phyloP scores from a whole-genome alignment of 345 rosid species.

The Passiflora organensis region DNA sequence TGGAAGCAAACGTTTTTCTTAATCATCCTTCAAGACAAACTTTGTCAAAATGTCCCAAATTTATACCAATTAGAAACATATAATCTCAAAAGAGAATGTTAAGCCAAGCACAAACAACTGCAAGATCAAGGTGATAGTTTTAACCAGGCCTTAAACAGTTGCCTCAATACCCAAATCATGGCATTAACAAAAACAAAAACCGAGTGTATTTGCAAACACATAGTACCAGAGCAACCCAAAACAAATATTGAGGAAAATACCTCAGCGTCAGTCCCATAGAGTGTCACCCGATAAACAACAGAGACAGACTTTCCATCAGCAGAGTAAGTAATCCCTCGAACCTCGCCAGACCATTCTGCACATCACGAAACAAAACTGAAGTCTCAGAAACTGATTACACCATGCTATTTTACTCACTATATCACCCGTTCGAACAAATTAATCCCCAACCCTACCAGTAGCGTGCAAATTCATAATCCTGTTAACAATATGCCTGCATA shows the following conservation, averaged over 20 bases:
- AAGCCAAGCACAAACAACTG: too few relatives aligned
- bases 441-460: slow-evolving; percentile 36
- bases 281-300: slow-evolving; percentile 73
- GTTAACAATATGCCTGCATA: slow-evolving; percentile 69
- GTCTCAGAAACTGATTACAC: too few relatives aligned
- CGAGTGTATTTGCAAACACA: background rate
- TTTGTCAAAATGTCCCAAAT: too few relatives aligned
- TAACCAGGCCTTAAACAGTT: too few relatives aligned
- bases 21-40: too few relatives aligned
- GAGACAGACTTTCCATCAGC: slow-evolving; percentile 72
- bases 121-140: too few relatives aligned
- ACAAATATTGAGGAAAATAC: slow-evolving; percentile 22
- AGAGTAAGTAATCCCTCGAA: slow-evolving; percentile 66
- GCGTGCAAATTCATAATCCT: slow-evolving; percentile 80
- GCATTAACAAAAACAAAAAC: background rate
- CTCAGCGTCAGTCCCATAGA: slow-evolving; percentile 90
- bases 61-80: too few relatives aligned
- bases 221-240: background rate
- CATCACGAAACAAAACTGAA: slow-evolving; percentile 8
- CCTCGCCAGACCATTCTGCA: slow-evolving; percentile 89
- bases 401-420: too few relatives aligned
- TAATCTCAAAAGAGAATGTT: too few relatives aligned
- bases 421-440: too few relatives aligned
- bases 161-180: background rate
- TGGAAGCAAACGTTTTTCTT: too few relatives aligned